Conservation (phyloP, 1,284 basidiomycete genomes). For the Golubevia pallescens region DNA sequence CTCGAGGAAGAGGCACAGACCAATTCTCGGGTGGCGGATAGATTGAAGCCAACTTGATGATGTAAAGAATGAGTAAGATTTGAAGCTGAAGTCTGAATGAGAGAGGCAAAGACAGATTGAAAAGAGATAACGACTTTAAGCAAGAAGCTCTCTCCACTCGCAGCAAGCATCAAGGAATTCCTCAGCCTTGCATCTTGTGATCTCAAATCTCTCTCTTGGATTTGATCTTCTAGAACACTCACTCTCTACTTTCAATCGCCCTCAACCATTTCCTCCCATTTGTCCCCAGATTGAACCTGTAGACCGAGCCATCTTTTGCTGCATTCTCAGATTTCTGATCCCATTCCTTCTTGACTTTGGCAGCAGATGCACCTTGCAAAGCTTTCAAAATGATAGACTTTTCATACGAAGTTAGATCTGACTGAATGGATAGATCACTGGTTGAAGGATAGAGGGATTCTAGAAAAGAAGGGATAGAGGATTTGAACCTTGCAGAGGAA, state of each 20-base stretch:
- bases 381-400: neutral
- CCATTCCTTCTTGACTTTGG: neutral
- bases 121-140: no score
- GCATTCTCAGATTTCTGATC: neutral
- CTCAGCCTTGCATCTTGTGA: no score
- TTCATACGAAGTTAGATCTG: neutral
- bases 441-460: neutral
- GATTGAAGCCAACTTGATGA: slow-evolving; percentile 24
- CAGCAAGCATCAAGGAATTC: no score
- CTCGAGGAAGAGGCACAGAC: no score
- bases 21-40: slow-evolving; percentile 4
- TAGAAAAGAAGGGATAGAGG: neutral
- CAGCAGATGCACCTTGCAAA: neutral
- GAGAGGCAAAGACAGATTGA: no score
- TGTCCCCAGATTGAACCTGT: neutral
- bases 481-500: neutral
- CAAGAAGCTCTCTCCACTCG: no score
- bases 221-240: slow-evolving; percentile 23
- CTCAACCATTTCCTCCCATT: slow-evolving; percentile 14
- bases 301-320: neutral
- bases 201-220: no score
- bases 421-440: neutral
- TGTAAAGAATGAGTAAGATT: slow-evolving; percentile 23
- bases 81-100: slow-evolving; percentile 17
- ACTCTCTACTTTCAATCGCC: slow-evolving; percentile 34